phyloP scores from a whole-genome alignment of 2,329 filamentous ascomycete species.

The Fusarium phyllophilum region DNA sequence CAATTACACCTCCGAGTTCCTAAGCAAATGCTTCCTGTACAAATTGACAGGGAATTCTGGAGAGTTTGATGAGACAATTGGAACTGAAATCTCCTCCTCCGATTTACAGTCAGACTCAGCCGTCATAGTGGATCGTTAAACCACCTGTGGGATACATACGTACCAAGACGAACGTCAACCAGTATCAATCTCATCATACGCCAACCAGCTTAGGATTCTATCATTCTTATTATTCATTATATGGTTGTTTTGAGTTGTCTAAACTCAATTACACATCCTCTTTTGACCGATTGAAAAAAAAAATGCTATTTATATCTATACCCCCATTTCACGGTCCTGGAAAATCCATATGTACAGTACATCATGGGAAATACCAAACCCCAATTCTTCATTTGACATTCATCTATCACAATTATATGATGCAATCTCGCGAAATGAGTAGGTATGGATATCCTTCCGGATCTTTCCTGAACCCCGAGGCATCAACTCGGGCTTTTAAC shows the following conservation, averaged over 20 bases:
- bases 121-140: constrained; percentile 18
- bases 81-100: background rate
- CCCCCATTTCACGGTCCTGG: background rate
- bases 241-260: background rate
- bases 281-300: no score
- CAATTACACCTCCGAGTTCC: background rate
- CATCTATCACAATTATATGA: background rate
- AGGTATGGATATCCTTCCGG: background rate
- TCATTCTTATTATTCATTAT: background rate
- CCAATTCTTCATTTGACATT: background rate
- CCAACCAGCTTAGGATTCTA: background rate
- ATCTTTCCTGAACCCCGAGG: background rate
- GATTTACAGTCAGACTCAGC: background rate
- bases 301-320: background rate
- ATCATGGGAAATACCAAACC: background rate
- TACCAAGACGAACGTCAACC: constrained; percentile 3
- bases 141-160: background rate
- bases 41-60: background rate
- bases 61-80: background rate
- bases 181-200: background rate
- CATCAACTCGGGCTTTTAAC: background rate
- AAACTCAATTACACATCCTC: background rate
- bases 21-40: background rate
- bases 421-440: constrained; percentile 2
- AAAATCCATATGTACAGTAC: background rate